Base-by-base conservation (phyloP, 2,329 filamentous ascomycete species). In the Colletotrichum sp. region DNA sequence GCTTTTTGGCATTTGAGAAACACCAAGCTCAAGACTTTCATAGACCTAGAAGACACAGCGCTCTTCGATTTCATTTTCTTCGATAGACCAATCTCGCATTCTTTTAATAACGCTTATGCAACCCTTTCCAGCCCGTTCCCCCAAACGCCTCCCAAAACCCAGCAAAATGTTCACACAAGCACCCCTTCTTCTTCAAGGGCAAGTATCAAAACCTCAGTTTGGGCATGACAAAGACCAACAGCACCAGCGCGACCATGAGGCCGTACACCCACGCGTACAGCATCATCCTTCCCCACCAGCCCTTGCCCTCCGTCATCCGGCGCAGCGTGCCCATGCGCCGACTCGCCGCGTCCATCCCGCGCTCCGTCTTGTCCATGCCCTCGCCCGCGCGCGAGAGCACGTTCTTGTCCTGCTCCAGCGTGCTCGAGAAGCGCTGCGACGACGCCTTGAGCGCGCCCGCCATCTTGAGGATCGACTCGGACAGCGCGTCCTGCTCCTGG, bases 251-350 rank as follows among this genome's bases (percentile, higher is more conserved):
- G n/a, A 97, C 80, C 93, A 95, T 96, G 77, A 98, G 84, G 34
- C 91, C 95, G 80, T 93, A 94, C 65, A 98, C 96, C 89, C 95
- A 94, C 52, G 89, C 93, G 87, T 97, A 98, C 76, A 98, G 88
- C 85, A 96, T 88, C 87, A 98, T 91, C 68, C 96, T 87, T 8
- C 94, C 96, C 92, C 91, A 95, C 94, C 94, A 97, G 0, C 96
- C 96, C 82, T 94, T 93, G 5, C 96, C 96, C 86, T 98, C 96
- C 18, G 94, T 95, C 92, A 98, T 95, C 68, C 90, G 90, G 79
- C 91, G 88, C 82, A 98, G 84, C 80, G 91, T 89, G 2, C 94
- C 93, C 95, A 98, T 97, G 77, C 92, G 88, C 77, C 91, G 91
- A 69, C 92, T 92, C 5, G 96, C 95, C 2, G 92, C 91, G 76